A percentile compares a stretch with the other conserved stretches of the same genome.
Evolutionary conservation across 345 rosid species (phyloP).

Genomic region (Eucalyptus sp.): DNA sequence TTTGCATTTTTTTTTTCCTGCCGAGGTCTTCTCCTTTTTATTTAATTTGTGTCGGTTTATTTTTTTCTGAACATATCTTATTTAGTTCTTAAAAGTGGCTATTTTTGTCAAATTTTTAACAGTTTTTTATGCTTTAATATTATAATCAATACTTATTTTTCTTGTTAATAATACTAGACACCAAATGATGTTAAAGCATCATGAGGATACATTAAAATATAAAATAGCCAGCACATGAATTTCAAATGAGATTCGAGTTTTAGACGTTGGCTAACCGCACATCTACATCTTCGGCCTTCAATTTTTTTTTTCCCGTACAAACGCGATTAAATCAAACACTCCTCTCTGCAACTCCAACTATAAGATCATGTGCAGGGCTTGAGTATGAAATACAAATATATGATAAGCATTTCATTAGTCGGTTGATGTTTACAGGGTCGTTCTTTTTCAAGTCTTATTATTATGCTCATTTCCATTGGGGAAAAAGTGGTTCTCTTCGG

Average conservation of each 20-base stretch:
- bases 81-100: not conserved
- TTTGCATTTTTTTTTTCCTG: not conserved
- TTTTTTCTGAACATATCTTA: not conserved
- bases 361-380: not conserved
- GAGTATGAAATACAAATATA: not conserved
- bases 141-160: not conserved
- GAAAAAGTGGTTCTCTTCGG: not conserved
- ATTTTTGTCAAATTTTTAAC: not conserved
- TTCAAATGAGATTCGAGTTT: not conserved
- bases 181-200: not conserved
- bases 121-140: not conserved
- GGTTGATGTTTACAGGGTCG: not conserved
- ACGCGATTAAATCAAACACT: not conserved
- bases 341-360: not conserved
- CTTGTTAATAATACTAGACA: not conserved
- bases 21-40: not conserved
- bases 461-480: not conserved
- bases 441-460: not conserved
- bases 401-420: not conserved
- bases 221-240: not conserved
- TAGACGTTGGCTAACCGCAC: not conserved
- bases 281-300: not conserved
- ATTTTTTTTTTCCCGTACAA: not conserved
- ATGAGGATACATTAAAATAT: not conserved
- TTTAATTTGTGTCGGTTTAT: not conserved